Evolutionary conservation across 805 yeast species (phyloP), one percentile per base, ranked within the genome.

Genomic region (Cyberlindnera maclurae): DNA sequence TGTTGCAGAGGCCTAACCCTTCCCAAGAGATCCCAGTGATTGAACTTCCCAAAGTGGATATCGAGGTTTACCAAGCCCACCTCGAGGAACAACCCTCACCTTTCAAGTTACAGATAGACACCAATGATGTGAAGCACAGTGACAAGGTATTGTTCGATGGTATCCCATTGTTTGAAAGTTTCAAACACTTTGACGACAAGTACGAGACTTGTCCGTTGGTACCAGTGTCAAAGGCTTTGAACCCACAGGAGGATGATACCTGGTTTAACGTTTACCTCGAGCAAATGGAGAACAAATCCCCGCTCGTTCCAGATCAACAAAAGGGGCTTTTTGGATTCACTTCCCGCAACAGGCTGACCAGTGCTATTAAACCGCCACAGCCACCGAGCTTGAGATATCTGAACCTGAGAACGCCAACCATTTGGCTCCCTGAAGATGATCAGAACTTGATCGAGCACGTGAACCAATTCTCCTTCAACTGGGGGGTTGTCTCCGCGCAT

Each of bases 391-490:
- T 85, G 42, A 78, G 81, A 51, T 84, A 86, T 53, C 64, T 93
- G 47, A 89, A 86, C 45, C 73, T 76, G 44, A 68, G 97, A 46
- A 80, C 90, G 2, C 97, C 97, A 4, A 87, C 97, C 0, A 84
- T 89, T 26, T 93, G 98, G 98, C 69, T 89, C 13, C 97, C 97
- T 0, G 88, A 82, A 49, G 98, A 93, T 58, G 98, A 93, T 56
- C 79, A 77, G 45, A 70, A 71, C 45, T 71, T 93, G 47, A 79
- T 88, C 35, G 80, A 77, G 47, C 79, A 85, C 41, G 95, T 86
- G 27, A 84, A 87, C 18, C 88, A 88, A 45, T 89, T 79, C 57
- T 77, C 85, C 8, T 88, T 86, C 65, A 93, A 93, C 56, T 93
- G 98, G 98, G 88, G 81, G 44, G 72, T 89, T 36, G 86, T 93